Base-by-base conservation (phyloP, 495 filamentous ascomycete species). In the Xylaria flabelliformis region DNA sequence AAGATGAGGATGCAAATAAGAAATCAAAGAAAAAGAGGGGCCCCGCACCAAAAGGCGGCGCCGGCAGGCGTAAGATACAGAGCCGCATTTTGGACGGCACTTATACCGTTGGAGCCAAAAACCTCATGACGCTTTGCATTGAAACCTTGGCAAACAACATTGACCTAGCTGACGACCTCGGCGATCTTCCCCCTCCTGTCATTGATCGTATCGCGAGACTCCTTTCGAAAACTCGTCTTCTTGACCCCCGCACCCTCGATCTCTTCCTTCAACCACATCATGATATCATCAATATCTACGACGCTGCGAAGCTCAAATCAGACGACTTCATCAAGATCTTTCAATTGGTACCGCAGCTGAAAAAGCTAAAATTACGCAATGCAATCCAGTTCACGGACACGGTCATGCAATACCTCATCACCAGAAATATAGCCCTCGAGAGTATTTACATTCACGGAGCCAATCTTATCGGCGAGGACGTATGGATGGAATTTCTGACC, bases 341-440 rank as follows among this genome's bases (percentile, higher is more conserved):
- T 74, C 89, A 93, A n/a, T 85, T 89, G 1, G 88, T 91, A 65
- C 90, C 93, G 5, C 85, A 81, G 17, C 82, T 97, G 44, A 88
- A 88, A 65, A 85, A 86, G 59, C 81, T 97, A 44, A 90, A 92
- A 69, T 83, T 96, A 56, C 88, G 89, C 50, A 93, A 95, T 76
- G 92, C 89, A n/a, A 90, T 93, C 44, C 93, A 96, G 74, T 90
- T 97, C 86, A 97, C 96, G 79, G 92, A 97, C 75, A 79, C 83
- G 15, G 90, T 93, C 34, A 85, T 97, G 77, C 86, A 95, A 24
- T 97, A 93, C 80, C 88, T 97, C 75, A 82, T 92, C 5, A 90
- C 90, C 67, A 90, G 92, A 29, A 81, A 91, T 51, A 82, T 90
- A 50, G 75, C 87, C 12, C 85, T 97, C 56, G 86, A 83, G 72